A percentile compares a stretch with the other conserved stretches of the same genome.
Evolutionary conservation across 176 grass and related monocot species (phyloP).

Genomic region (Aegilops sharonensis): DNA sequence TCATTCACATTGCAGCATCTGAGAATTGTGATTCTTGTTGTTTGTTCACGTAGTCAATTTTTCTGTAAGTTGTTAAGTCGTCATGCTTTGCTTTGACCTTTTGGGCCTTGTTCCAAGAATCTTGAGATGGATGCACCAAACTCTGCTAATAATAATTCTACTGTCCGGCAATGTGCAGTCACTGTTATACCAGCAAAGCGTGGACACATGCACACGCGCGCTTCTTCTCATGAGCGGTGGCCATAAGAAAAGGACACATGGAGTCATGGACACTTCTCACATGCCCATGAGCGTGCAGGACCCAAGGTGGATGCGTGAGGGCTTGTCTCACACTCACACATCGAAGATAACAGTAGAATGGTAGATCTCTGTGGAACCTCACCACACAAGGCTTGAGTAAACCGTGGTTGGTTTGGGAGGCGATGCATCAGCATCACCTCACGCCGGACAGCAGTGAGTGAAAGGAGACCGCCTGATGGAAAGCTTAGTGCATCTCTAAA

Average conservation of each 20-base stretch:
- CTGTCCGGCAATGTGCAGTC: conserved; percentile 21
- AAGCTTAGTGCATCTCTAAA: too few relatives aligned
- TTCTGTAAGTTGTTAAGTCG: neutral
- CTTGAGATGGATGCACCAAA: conserved; percentile 19
- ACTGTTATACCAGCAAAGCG: conserved; percentile 27
- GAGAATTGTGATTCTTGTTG: neutral
- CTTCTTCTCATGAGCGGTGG: neutral
- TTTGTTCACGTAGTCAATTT: neutral
- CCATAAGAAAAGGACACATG: conserved; percentile 10
- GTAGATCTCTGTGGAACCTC: neutral
- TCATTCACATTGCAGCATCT: neutral
- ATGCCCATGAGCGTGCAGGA: neutral
- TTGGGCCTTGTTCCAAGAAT: neutral
- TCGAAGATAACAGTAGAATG: neutral
- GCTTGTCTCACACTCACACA: neutral
- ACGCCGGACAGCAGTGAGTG: neutral
- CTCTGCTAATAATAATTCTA: conserved; percentile 9
- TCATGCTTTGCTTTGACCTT: neutral
- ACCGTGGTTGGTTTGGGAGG: neutral
- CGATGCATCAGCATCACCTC: neutral
- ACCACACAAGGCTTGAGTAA: neutral
- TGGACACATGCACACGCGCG: conserved; percentile 20
- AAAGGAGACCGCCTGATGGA: neutral
- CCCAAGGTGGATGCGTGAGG: neutral
- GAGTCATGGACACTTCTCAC: neutral